Evolutionary conservation across 345 rosid species (phyloP).

Genomic region (Geranium rotundifolium): DNA sequence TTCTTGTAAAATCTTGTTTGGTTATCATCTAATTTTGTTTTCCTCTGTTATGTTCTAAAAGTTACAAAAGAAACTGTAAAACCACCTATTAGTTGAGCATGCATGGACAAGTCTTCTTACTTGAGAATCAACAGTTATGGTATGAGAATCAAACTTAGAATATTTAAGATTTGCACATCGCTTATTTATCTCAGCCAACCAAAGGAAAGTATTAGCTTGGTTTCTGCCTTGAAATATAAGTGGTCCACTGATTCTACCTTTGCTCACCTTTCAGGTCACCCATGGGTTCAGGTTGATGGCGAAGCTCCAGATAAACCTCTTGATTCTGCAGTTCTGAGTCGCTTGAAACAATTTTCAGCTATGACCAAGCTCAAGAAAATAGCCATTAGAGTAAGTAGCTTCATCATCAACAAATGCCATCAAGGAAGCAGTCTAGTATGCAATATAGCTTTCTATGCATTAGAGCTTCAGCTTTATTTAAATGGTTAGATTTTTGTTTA

Average conservation of each 20-base stretch:
- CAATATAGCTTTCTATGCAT: background rate
- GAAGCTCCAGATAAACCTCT: slow-evolving; percentile 89
- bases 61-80: too few species aligned
- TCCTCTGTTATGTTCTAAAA: too few species aligned
- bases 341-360: slow-evolving; percentile 87
- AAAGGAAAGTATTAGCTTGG: background rate
- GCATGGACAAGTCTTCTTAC: background rate
- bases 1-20: background rate
- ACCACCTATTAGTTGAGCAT: background rate
- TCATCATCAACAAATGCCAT: background rate
- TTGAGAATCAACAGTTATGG: too few species aligned
- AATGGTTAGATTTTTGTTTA: background rate
- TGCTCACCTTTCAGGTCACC: slow-evolving; percentile 53
- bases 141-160: too few species aligned
- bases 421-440: background rate
- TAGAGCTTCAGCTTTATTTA: background rate
- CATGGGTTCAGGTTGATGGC: slow-evolving; percentile 87
- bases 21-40: too few species aligned
- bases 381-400: slow-evolving; percentile 60
- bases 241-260: background rate
- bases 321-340: slow-evolving; percentile 79
- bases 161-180: background rate
- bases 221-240: background rate
- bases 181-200: background rate
- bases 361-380: slow-evolving; percentile 95